Conservation (phyloP, 768 basidiomycete genomes). For the Chlorophyllum brunneum region DNA sequence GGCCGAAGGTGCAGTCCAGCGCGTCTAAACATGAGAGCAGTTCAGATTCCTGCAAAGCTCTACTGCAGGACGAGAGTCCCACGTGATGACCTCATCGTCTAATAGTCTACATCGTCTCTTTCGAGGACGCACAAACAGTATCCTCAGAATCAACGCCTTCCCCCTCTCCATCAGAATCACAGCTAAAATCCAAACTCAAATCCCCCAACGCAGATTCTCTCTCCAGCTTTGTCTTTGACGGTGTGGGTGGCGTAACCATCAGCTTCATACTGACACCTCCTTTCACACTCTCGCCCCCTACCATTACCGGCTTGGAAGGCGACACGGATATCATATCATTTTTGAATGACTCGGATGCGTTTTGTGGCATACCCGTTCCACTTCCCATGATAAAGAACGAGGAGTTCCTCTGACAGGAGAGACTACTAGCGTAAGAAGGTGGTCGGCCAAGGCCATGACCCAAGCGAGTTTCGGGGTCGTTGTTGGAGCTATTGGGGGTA, state of each 20-base stretch:
- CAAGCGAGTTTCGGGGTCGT: background rate
- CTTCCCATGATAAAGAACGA: background rate
- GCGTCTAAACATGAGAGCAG: slow-evolving; percentile 31
- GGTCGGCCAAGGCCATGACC: background rate
- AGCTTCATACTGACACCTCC: slow-evolving; percentile 10
- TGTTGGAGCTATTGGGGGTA: background rate
- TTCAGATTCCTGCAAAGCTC: background rate
- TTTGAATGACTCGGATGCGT: background rate
- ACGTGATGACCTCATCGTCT: background rate
- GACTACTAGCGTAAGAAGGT: background rate
- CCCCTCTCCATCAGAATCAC: background rate
- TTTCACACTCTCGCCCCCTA: slow-evolving; percentile 10
- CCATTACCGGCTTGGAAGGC: slow-evolving; percentile 8
- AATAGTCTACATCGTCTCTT: too few relatives aligned
- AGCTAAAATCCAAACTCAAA: background rate
- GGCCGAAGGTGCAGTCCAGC: slow-evolving; percentile 20
- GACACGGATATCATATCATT: slow-evolving; percentile 12
- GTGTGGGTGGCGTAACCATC: slow-evolving; percentile 19
- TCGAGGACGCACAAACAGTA: too few relatives aligned
- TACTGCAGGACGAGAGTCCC: background rate
- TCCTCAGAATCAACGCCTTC: background rate
- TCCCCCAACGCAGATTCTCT: background rate
- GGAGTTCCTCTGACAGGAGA: background rate
- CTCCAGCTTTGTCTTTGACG: slow-evolving; percentile 12
- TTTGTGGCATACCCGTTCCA: background rate